These are phyloP conservation scores for Russula sp. DNA, from an alignment of 768 basidiomycete species.

Conservation along the genomic window DNA sequence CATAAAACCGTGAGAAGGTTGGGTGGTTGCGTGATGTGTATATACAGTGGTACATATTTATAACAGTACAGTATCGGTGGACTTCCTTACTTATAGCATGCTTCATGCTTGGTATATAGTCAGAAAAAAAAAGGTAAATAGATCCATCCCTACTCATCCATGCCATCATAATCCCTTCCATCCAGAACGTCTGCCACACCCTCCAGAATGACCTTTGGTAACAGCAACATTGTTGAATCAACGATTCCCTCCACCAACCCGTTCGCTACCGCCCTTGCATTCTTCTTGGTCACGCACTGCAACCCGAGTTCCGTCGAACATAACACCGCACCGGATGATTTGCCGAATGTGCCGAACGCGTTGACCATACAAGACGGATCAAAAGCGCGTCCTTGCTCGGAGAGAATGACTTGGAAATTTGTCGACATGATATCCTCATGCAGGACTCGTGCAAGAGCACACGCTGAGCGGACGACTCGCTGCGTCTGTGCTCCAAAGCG, in stretches of 20 bases:
- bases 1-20: constrained; percentile 35
- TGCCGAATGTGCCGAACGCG: constrained; percentile 53
- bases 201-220: constrained; percentile 72
- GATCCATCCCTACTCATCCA: background rate
- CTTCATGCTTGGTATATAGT: background rate
- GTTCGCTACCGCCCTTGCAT: constrained; percentile 22
- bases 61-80: constrained; percentile 2
- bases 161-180: constrained; percentile 2
- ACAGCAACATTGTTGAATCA: constrained; percentile 54
- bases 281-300: constrained; percentile 50
- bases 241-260: constrained; percentile 36
- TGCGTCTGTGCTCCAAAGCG: constrained; percentile 55
- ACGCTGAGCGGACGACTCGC: constrained; percentile 57
- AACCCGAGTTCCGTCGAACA: constrained; percentile 70
- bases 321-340: constrained; percentile 39
- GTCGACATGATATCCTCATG: constrained; percentile 74
- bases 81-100: background rate
- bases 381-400: constrained; percentile 46
- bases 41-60: no score
- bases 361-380: constrained; percentile 49
- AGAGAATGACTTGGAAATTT: constrained; percentile 61
- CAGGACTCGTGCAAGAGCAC: constrained; percentile 53
- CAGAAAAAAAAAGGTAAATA: background rate
- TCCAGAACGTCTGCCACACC: constrained; percentile 51
- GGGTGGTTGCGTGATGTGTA: no score